Base-by-base conservation (phyloP, 2,329 filamentous ascomycete genomes). In the Xylariaceae sp. region DNA sequence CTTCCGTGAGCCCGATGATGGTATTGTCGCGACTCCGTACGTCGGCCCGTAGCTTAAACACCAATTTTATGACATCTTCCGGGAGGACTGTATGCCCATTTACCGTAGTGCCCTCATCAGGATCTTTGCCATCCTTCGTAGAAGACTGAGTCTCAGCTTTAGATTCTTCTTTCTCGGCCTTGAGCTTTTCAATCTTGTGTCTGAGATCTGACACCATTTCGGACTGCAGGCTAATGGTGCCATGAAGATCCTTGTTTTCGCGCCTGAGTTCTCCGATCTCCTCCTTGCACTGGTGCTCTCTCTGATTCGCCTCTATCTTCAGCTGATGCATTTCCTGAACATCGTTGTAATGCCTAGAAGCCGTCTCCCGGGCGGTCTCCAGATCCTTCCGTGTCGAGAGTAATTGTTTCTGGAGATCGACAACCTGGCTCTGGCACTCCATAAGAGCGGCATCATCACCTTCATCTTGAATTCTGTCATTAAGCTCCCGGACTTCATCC, bases 291-390 rank as follows among this genome's bases (percentile, higher is more conserved):
- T 5, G 16, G 5, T 47, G 7, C 37, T 56, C 53, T 10, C 39
- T 44, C 18, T 10, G 3, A 5, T 6, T 13, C 15, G 2, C 4
- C 1, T 42, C 15, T 3, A 0, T 6, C 13, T 3, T 40, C 22
- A 50, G 49, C 49, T 48, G 30, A 4, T 9, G 32, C 34, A 44
- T 26, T 15, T 18, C 7, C 15, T 53, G 34, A 5, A 46, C 2
- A 5, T 53, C 42, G 2, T 50, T 19, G 26, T 57, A 51, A 19
- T 39, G 30, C 4, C 26, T 36, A 5, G 48, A 43, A 37, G 29
- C 29, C 7, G 47, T 54, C n/a, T 15, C 2, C 16, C 52, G 53
- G 15, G 43, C 21, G 8, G 43, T 45, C 1, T 30, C 9, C 1
- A 54, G 36, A 10, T 41, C 26, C 32, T 7, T 16, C 8, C 50